phyloP scores from a whole-genome alignment of 345 rosid species.

The Noccaea caerulescens region DNA sequence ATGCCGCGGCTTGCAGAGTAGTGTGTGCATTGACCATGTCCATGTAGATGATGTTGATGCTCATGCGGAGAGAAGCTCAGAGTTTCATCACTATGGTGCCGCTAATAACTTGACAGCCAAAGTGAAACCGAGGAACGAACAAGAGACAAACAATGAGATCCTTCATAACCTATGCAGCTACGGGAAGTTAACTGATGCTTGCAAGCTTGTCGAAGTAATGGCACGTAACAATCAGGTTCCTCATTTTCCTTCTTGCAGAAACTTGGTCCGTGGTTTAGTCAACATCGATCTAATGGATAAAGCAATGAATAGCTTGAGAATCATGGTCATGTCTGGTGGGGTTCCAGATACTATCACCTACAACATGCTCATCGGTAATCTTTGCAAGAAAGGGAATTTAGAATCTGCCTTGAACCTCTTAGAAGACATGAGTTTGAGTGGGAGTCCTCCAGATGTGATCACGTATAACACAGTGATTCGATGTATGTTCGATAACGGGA shows the following conservation, averaged over 20 bases:
- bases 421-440: conserved; percentile 79
- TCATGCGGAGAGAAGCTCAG: conserved; percentile 49
- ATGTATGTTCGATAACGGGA: conserved; percentile 60
- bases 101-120: conserved; percentile 43
- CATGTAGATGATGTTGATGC: conserved; percentile 44
- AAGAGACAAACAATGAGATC: conserved; percentile 65
- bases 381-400: conserved; percentile 65
- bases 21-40: conserved; percentile 46
- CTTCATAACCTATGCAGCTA: conserved; percentile 61
- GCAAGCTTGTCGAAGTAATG: conserved; percentile 71
- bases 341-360: conserved; percentile 78
- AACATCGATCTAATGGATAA: conserved; percentile 59
- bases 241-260: conserved; percentile 65
- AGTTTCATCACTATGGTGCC: conserved; percentile 25
- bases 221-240: conserved; percentile 78
- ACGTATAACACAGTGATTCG: conserved; percentile 78
- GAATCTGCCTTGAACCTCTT: conserved; percentile 61
- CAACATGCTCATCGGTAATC: conserved; percentile 74
- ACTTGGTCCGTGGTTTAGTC: conserved; percentile 70
- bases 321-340: conserved; percentile 88
- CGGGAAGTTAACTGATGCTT: conserved; percentile 60
- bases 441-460: conserved; percentile 78
- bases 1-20: conserved; percentile 48
- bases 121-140: conserved; percentile 48
- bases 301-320: conserved; percentile 60